Base-by-base conservation (phyloP, 139 green algal species). In the Micractinium sp. region DNA sequence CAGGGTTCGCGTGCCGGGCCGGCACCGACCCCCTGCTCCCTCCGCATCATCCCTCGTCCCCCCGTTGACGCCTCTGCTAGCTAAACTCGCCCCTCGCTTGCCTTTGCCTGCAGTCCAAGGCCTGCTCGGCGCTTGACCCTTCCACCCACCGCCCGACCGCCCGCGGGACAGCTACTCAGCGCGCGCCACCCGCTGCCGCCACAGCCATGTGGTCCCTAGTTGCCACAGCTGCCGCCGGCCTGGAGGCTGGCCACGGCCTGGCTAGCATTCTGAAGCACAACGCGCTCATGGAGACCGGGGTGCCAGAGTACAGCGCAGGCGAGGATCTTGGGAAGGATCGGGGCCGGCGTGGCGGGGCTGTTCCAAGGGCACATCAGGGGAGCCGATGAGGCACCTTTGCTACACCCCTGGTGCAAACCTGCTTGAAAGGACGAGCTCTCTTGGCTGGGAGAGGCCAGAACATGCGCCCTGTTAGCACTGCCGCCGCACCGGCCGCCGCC, bases 191-290 rank as follows among this genome's bases (percentile, higher is more conserved):
- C 47, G 47, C 47, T 56, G 47, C 47, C 47, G 47, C 47, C 47
- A 9, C 47, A 5, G 47, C 47, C 47, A 87, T 87, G 83, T 87
- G 83, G 83, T 41, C 35, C 41, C 67, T 87, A 3, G 22, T 87
- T 23, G 83, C 83, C 14, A 81, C 83, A 5, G 83, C 83, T 22
- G 83, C 83, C 36, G 83, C 83, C 15, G 83, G 83, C 9, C 67
- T 87, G 67, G 67, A 87, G 27, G 83, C 83, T 3, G 83, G 83
- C 27, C 83, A 80, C 25, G 83, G 83, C 67, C 83, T 87, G 66
- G 83, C 83, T 39, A 33, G 38, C 15, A 18, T 87, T 23, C 18
- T 87, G 36, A 47, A 67, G 38, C 83, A 87, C 83, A 87, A 87
- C 19, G 83, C 67, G 67, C 66, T 87, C 0, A 79, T 87, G 27